These are phyloP conservation scores for Acarospora socialis DNA, from an alignment of 2,329 filamentous ascomycete species.

Conservation along the genomic window DNA sequence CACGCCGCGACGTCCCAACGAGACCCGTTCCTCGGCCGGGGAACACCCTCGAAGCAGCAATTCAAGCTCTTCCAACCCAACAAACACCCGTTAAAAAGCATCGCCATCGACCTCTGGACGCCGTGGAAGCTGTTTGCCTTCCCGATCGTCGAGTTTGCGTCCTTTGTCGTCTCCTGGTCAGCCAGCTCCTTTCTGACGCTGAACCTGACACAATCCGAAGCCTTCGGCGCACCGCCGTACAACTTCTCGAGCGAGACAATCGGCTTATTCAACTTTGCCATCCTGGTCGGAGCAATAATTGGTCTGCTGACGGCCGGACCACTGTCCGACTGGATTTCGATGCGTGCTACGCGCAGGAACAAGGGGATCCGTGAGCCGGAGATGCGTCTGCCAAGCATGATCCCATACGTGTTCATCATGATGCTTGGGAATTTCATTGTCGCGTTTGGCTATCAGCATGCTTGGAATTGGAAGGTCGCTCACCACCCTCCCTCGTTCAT, in stretches of 20 bases:
- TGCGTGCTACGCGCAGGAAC: conserved; percentile 38
- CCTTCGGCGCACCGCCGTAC: conserved; percentile 42
- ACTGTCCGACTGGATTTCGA: conserved; percentile 43
- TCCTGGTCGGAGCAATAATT: conserved; percentile 39
- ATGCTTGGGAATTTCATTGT: conserved; percentile 44
- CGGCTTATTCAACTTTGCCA: conserved; percentile 44
- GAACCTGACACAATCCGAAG: conserved; percentile 45
- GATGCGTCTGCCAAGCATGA: conserved; percentile 42
- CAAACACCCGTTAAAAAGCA: conserved; percentile 27
- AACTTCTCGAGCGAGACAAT: conserved; percentile 36
- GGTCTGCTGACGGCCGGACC: conserved; percentile 42
- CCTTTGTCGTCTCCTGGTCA: conserved; percentile 47
- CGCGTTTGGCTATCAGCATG: conserved; percentile 37
- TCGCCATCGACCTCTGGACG: conserved; percentile 42
- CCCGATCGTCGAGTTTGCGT: conserved; percentile 48
- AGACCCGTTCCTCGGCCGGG: conserved; percentile 43
- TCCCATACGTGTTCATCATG: conserved; percentile 43
- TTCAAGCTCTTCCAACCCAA: conserved; percentile 40
- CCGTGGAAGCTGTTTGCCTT: conserved; percentile 49
- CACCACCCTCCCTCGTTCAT: not conserved
- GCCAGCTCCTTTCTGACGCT: conserved; percentile 43
- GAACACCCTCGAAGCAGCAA: conserved; percentile 40
- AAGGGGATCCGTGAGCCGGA: conserved; percentile 43
- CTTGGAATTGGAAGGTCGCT: conserved; percentile 39
- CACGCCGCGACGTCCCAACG: conserved; percentile 21